Conservation (phyloP, 106 monocot species). For the Acorus gramineus region DNA sequence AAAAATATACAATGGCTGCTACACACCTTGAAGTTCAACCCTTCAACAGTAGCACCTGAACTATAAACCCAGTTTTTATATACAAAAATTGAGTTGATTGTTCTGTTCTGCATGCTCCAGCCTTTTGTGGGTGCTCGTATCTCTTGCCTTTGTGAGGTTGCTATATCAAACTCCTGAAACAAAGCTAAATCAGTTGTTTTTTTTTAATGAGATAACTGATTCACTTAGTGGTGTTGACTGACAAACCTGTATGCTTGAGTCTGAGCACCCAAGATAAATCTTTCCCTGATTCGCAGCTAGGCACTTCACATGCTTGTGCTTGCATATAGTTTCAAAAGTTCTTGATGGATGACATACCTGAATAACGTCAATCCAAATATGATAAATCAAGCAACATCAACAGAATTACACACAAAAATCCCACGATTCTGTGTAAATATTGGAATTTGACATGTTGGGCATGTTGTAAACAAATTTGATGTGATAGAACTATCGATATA, state of each 20-base stretch:
- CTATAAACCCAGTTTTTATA: slow-evolving; percentile 69
- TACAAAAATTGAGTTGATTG: slow-evolving; percentile 45
- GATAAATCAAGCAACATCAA: no score
- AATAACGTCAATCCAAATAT: neutral
- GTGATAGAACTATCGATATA: slow-evolving; percentile 4
- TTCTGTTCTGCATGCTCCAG: slow-evolving; percentile 58
- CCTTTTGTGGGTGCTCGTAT: slow-evolving; percentile 44
- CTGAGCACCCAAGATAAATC: slow-evolving; percentile 66
- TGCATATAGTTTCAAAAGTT: slow-evolving; percentile 50
- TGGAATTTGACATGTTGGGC: no score
- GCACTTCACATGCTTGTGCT: slow-evolving; percentile 48
- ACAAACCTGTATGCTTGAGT: slow-evolving; percentile 86
- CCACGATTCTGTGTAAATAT: no score
- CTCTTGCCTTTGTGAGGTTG: slow-evolving; percentile 39
- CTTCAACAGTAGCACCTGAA: slow-evolving; percentile 58
- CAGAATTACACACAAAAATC: no score
- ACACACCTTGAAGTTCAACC: slow-evolving; percentile 65
- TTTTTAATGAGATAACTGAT: neutral
- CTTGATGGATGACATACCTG: slow-evolving; percentile 69
- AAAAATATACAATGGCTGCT: neutral
- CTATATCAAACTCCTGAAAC: slow-evolving; percentile 63
- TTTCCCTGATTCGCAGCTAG: slow-evolving; percentile 48
- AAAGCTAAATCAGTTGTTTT: neutral
- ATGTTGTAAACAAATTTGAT: no score
- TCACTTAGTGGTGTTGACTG: neutral